Conservation (phyloP, 1,284 basidiomycete genomes). For the Ceratobasidium sp. region DNA sequence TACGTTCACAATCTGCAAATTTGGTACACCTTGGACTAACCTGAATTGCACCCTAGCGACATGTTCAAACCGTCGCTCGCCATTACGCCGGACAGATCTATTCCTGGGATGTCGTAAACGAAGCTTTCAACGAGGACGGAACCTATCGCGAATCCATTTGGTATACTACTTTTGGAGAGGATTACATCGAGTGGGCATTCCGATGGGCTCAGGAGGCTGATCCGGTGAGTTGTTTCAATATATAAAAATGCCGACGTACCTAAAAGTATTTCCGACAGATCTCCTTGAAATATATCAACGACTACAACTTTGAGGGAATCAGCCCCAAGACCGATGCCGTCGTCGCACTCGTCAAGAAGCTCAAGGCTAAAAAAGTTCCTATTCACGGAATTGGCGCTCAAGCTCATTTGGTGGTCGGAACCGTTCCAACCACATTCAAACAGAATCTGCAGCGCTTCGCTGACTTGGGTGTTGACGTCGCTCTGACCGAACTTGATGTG, state of each 20-base stretch:
- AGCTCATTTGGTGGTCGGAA: constrained; percentile 42
- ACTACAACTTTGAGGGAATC: constrained; percentile 45
- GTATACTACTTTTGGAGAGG: constrained; percentile 44
- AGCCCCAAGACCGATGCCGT: constrained; percentile 44
- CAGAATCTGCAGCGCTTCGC: constrained; percentile 41
- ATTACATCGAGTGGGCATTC: constrained; percentile 46
- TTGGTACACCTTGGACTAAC: neutral
- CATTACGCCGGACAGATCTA: constrained; percentile 40
- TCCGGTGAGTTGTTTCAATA: constrained; percentile 35
- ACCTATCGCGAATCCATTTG: constrained; percentile 43
- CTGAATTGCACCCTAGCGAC: neutral
- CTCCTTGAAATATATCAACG: constrained; percentile 40
- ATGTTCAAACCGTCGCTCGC: constrained; percentile 28
- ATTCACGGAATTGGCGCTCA: constrained; percentile 44
- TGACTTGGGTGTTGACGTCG: constrained; percentile 42
- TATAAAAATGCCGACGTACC: neutral
- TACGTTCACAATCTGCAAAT: neutral
- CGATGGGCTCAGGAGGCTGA: constrained; percentile 42
- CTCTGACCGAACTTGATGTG: constrained; percentile 42
- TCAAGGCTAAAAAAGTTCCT: constrained; percentile 43
- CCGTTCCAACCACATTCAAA: constrained; percentile 31
- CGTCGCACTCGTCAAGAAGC: constrained; percentile 42
- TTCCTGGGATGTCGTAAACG: constrained; percentile 48
- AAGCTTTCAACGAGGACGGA: constrained; percentile 47
- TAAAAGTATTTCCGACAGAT: neutral